Conservation (phyloP, 805 yeast species). For the Lachancea waltii region DNA sequence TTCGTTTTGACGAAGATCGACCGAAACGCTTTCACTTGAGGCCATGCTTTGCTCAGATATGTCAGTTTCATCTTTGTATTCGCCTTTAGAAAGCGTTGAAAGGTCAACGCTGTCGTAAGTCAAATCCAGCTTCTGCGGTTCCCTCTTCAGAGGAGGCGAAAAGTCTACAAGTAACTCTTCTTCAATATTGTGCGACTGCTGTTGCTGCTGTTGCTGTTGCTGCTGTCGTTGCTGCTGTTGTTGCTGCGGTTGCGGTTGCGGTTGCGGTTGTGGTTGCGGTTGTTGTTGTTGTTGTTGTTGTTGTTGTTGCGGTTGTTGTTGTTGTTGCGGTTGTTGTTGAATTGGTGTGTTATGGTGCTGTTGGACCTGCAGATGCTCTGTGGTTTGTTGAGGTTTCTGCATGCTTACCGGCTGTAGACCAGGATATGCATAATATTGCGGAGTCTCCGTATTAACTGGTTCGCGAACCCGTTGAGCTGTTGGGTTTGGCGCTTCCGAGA, state of each 20-base stretch:
- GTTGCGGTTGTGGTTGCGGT: constrained; percentile 6
- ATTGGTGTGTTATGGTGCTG: constrained; percentile 9
- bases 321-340: constrained; percentile 11
- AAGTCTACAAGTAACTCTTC: constrained; percentile 13
- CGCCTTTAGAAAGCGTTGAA: constrained; percentile 9
- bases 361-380: constrained; percentile 7
- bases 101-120: constrained; percentile 11
- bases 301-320: constrained; percentile 13
- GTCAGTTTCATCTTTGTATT: constrained; percentile 7
- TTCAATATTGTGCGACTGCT: constrained; percentile 4
- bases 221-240: constrained; percentile 6
- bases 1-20: constrained; percentile 14
- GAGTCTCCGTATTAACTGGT: not conserved
- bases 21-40: constrained; percentile 27
- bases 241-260: constrained; percentile 3
- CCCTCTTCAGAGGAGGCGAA: constrained; percentile 11
- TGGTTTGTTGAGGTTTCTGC: not conserved
- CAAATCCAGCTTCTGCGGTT: constrained; percentile 8
- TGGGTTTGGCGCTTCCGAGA: constrained; percentile 1
- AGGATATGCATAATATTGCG: constrained; percentile 1
- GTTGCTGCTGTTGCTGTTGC: constrained; percentile 5
- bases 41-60: constrained; percentile 14
- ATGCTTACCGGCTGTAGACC: not conserved
- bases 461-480: not conserved
- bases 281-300: constrained; percentile 11